Evolutionary conservation across 2,329 filamentous ascomycete species (phyloP).

Genomic region (Cucurbitaria berberidis): DNA sequence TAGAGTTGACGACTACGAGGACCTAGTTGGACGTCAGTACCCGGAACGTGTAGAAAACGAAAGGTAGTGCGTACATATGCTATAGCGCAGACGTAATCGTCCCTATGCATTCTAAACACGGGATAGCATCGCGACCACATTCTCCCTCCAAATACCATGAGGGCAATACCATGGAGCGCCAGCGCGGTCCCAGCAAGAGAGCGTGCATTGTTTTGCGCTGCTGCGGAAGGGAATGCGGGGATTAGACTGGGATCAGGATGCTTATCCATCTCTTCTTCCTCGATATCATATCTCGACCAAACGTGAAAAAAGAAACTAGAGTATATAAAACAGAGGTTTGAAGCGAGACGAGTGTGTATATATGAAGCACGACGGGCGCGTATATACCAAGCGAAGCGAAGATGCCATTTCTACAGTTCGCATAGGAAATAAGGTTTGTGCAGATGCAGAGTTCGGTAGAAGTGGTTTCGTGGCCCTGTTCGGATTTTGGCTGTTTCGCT

Average conservation of each 20-base stretch:
- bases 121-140: slow-evolving; percentile 24
- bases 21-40: slow-evolving; percentile 3
- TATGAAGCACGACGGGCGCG: neutral
- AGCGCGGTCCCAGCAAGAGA: slow-evolving; percentile 17
- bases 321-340: neutral
- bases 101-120: slow-evolving; percentile 17
- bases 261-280: neutral
- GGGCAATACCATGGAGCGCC: slow-evolving; percentile 14
- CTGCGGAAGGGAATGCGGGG: slow-evolving; percentile 9
- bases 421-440: no score
- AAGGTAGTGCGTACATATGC: slow-evolving; percentile 20
- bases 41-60: no score
- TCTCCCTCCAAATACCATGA: slow-evolving; percentile 18
- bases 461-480: no score
- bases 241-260: slow-evolving; percentile 8
- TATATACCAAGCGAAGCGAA: neutral
- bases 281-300: neutral
- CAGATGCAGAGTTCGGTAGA: neutral
- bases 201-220: slow-evolving; percentile 4
- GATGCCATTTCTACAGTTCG: neutral
- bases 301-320: neutral
- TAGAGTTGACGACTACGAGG: slow-evolving; percentile 18
- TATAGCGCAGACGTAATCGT: slow-evolving; percentile 22
- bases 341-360: neutral
- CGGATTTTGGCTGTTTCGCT: no score